Percentiles rank a stretch among this genome's conserved stretches.
These are phyloP conservation scores for Mycena indigotica DNA, from an alignment of 768 basidiomycete genomes.

Conservation along the genomic window DNA sequence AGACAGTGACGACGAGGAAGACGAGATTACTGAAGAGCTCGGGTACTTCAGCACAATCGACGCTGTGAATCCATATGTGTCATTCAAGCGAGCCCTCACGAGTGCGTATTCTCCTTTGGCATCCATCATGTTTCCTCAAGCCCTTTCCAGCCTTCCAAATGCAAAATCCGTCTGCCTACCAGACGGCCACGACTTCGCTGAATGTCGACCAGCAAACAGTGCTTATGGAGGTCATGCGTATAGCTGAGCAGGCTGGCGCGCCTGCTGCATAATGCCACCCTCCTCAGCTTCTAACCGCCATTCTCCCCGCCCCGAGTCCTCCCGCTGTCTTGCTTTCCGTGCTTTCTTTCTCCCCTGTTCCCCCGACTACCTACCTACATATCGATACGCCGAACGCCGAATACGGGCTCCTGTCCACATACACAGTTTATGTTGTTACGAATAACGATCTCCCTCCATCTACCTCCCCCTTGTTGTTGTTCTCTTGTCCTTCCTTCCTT, in stretches of 20 bases:
- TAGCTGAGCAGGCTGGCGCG: slow-evolving; percentile 48
- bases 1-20: slow-evolving; percentile 52
- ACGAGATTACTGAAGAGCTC: slow-evolving; percentile 77
- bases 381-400: too few species aligned
- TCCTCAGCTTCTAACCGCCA: neutral
- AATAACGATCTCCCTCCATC: neutral
- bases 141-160: slow-evolving; percentile 65
- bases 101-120: slow-evolving; percentile 47
- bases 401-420: neutral
- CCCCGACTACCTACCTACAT: neutral
- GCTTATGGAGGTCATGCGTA: slow-evolving; percentile 83
- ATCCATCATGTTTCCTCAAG: slow-evolving; percentile 8
- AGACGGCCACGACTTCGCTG: slow-evolving; percentile 71
- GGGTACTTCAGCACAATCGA: slow-evolving; percentile 86
- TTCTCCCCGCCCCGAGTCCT: neutral
- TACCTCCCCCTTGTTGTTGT: slow-evolving; percentile 4
- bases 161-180: slow-evolving; percentile 68
- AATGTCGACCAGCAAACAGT: slow-evolving; percentile 75
- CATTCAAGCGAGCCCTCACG: slow-evolving; percentile 78
- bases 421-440: neutral
- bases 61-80: slow-evolving; percentile 70
- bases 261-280: slow-evolving; percentile 9
- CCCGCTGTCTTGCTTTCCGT: neutral
- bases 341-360: neutral
- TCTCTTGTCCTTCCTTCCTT: neutral